Conservation (phyloP, 768 basidiomycete species). For the Hericium coralloides region DNA sequence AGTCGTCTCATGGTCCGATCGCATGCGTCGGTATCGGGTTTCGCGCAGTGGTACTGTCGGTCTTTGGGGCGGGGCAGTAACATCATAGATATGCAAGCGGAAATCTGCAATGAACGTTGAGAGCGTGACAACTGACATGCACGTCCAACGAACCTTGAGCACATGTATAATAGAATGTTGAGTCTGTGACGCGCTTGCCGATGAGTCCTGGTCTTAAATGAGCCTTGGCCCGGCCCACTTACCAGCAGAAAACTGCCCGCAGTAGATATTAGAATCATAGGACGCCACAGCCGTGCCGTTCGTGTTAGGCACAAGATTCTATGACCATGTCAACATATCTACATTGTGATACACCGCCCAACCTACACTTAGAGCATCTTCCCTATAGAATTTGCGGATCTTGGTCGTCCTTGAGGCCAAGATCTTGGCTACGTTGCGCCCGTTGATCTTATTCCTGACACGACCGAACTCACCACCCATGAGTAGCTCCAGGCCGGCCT, state of each 20-base stretch:
- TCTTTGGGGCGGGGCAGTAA: conserved; percentile 37
- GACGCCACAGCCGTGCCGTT: conserved; percentile 72
- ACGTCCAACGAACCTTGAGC: conserved; percentile 48
- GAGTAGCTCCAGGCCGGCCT: conserved; percentile 55
- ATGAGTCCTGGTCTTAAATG: conserved; percentile 1
- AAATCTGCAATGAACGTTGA: conserved; percentile 48
- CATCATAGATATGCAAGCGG: conserved; percentile 81
- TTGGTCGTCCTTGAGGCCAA: conserved; percentile 31
- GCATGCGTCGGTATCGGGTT: conserved; percentile 4
- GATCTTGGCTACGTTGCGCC: conserved; percentile 39
- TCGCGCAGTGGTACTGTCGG: conserved; percentile 8
- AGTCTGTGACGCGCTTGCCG: conserved; percentile 39
- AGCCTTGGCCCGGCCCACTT: conserved; percentile 1
- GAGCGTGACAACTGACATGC: not conserved
- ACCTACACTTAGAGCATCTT: conserved; percentile 46
- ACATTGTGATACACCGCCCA: conserved; percentile 14
- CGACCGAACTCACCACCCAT: conserved; percentile 76
- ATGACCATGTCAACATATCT: not conserved
- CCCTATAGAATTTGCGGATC: conserved; percentile 27
- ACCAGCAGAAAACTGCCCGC: conserved; percentile 79
- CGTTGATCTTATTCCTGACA: conserved; percentile 40
- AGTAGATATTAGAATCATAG: conserved; percentile 70
- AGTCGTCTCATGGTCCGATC: conserved; percentile 37
- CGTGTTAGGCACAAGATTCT: conserved; percentile 74
- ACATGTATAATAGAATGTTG: conserved; percentile 91